Conservation (phyloP, 2,329 filamentous ascomycete genomes). For the Tympanopsis confertula region DNA sequence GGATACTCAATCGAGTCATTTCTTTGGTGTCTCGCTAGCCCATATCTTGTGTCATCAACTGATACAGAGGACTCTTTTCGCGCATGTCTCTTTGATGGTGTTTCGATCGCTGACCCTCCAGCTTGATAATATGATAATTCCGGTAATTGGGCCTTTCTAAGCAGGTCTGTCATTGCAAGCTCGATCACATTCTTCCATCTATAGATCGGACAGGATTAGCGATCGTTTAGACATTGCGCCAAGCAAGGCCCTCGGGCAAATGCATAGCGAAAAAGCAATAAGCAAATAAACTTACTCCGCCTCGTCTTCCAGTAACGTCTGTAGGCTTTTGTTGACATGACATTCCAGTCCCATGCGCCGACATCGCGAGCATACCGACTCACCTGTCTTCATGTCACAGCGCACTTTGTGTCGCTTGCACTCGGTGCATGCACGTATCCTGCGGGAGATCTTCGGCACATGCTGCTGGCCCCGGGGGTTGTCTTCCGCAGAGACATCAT, state of each 20-base stretch:
- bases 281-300: slow-evolving; percentile 25
- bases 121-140: neutral
- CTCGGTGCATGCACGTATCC: slow-evolving; percentile 13
- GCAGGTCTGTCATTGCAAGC: neutral
- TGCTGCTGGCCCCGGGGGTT: too few relatives aligned
- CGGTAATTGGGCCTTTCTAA: neutral
- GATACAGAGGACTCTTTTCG: neutral
- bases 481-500: neutral
- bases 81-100: neutral
- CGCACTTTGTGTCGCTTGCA: slow-evolving; percentile 43
- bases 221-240: neutral
- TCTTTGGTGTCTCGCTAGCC: too few relatives aligned
- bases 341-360: slow-evolving; percentile 35
- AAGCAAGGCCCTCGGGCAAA: too few relatives aligned
- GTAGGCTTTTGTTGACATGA: slow-evolving; percentile 40
- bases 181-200: neutral
- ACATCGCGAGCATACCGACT: slow-evolving; percentile 34
- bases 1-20: neutral
- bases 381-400: slow-evolving; percentile 33
- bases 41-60: too few relatives aligned
- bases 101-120: neutral
- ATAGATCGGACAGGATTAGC: neutral
- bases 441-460: neutral
- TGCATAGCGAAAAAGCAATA: too few relatives aligned
- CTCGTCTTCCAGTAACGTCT: slow-evolving; percentile 41